Conservation (phyloP, 768 basidiomycete species). For the Pulveroboletus sp. region DNA sequence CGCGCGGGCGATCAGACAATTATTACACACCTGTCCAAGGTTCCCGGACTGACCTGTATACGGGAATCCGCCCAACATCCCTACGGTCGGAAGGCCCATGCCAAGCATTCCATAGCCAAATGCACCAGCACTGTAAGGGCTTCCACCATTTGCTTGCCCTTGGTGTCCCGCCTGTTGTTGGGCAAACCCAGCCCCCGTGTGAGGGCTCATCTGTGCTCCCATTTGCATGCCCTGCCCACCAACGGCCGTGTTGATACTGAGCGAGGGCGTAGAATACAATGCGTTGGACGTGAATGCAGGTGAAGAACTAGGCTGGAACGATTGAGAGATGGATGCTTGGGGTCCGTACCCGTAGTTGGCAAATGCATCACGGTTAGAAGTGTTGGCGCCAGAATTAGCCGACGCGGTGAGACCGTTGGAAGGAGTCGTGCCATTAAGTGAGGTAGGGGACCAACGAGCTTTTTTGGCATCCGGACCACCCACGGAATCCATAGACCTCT, state of each 20-base stretch:
- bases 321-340: conserved; percentile 59
- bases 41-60: conserved; percentile 68
- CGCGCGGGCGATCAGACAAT: background rate
- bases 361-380: conserved; percentile 60
- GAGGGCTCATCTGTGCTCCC: conserved; percentile 65
- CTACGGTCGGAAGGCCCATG: conserved; percentile 74
- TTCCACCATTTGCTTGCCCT: conserved; percentile 43
- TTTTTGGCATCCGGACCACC: conserved; percentile 86
- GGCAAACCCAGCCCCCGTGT: conserved; percentile 50
- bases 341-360: conserved; percentile 87
- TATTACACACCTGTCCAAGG: conserved; percentile 54
- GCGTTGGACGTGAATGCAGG: conserved; percentile 50
- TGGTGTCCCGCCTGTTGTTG: conserved; percentile 33
- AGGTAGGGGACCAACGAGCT: conserved; percentile 81
- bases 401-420: conserved; percentile 34
- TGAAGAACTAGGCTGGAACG: conserved; percentile 43
- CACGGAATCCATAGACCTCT: conserved; percentile 84
- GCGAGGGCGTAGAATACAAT: conserved; percentile 69
- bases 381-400: conserved; percentile 34
- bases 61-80: conserved; percentile 66
- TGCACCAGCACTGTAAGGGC: conserved; percentile 46
- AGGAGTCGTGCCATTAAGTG: conserved; percentile 34
- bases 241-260: conserved; percentile 56
- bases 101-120: conserved; percentile 73
- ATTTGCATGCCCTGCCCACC: conserved; percentile 45